phyloP scores from a whole-genome alignment of 192 early-diverging fungal genomes.

The Mortierella claussenii region DNA sequence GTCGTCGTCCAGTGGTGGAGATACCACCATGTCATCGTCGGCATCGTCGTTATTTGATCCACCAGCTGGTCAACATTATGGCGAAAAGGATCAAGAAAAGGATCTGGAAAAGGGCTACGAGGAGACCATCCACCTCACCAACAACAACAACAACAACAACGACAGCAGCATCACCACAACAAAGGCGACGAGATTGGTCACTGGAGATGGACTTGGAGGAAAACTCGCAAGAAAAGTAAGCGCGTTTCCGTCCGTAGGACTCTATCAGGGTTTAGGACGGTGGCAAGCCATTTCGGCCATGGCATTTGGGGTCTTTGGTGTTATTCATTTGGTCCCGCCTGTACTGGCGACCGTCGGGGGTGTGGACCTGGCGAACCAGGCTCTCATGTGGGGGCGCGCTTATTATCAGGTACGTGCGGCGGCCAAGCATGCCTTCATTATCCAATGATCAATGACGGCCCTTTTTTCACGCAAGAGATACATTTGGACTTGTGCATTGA shows the following conservation, averaged over 20 bases:
- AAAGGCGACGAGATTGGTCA: neutral
- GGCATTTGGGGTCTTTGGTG: constrained; percentile 43
- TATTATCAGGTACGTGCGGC: constrained; percentile 53
- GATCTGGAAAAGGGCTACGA: neutral
- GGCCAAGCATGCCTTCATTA: constrained; percentile 1
- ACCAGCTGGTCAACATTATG: neutral
- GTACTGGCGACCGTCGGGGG: constrained; percentile 48
- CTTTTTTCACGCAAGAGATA: constrained; percentile 2
- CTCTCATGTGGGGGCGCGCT: constrained; percentile 54
- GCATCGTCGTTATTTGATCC: neutral
- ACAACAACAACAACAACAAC: constrained; percentile 3
- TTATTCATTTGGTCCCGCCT: constrained; percentile 47
- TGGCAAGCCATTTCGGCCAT: constrained; percentile 39
- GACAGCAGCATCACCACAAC: neutral
- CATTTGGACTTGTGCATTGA: neutral
- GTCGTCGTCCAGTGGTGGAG: too few relatives aligned
- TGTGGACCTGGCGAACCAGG: constrained; percentile 53
- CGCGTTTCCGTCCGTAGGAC: constrained; percentile 25
- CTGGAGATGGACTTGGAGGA: neutral
- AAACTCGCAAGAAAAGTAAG: neutral
- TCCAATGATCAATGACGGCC: neutral
- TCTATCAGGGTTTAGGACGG: constrained; percentile 43
- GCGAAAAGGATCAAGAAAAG: neutral
- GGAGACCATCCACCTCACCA: neutral
- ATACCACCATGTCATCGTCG: too few relatives aligned